Evolutionary conservation across 179 eudicot genomes (phyloP), one percentile per base, ranked within the genome.

Genomic region (Gypsophila paniculata): DNA sequence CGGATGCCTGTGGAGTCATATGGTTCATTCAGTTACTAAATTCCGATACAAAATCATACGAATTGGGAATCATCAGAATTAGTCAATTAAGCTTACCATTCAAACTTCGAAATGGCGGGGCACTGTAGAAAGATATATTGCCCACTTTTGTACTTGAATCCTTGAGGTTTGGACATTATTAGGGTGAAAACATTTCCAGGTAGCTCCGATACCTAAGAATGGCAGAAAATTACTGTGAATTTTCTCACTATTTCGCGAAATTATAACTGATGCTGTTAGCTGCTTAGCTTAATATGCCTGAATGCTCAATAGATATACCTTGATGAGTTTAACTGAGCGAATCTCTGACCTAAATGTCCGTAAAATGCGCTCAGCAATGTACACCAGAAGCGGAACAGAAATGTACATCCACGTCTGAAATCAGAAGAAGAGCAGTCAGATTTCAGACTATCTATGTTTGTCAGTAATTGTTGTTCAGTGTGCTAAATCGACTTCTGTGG

Each of bases 361-460:
- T 77, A 92, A 71, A 71, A 87, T 83, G 75, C 94, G 76, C 70
- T 92, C 97, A 44, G 88, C 88, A 26, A 82, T 69, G 67, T 90
- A 88, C 57, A 92, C 76, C 72, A 92, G 52, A 13, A 92, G 79
- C 3, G 97, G 97, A 68, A 86, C 62, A 17, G 86, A 75, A 51
- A 92, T 84, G 75, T 86, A 90, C 86, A 88, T 86, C 96, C 96
- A 90, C 74, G 93, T 90, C 96, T 90, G 89, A 17, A 73, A 80
- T 21, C 60, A 72, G 32, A 69, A 55, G 32, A 59, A 57, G 25
- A 22, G 6, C 3, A 64, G 38, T 69, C 59, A 72, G 74, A 49
- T n/a, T n/a, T n/a, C n/a, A n/a, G n/a, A n/a, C n/a, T n/a, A n/a
- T n/a, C n/a, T n/a, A n/a, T n/a, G n/a, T 18, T 21, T 58, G 10